Base-by-base conservation (phyloP, 1,139 yeast species). In the Suhomyces ambrosiae region DNA sequence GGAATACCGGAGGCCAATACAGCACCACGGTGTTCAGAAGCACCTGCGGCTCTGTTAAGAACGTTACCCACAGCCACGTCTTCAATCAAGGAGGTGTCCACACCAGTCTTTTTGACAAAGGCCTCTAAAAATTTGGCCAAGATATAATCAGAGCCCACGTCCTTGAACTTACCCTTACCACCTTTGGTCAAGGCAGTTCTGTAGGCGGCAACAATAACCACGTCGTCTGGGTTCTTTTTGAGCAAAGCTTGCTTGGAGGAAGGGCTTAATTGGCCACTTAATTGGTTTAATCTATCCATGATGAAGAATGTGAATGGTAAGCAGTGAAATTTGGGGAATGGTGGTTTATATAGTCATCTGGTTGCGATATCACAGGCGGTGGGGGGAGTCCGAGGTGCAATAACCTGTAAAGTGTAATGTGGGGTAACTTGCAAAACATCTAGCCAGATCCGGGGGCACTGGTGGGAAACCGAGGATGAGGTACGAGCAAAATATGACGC, bases 11-110 rank as follows among this genome's bases (percentile, higher is more conserved):
- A 73, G 35, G 76, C 70, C 51, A 71, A 68, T 41, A 61, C 52
- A 37, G 77, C 97, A 36, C 95, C 96, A 57, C 95, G 76, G 65
- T 87, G 95, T 65, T 88, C 96, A 42, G 83, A 82, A 41, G 90
- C 95, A 56, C 96, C 96, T 29, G 96, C 94, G 42, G 96, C 96
- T 39, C 79, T 76, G 66, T 88, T 87, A 57, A 89, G 74, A 30
- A 88, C 96, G 60, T 90, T 89, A 54, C 97, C 97, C 47, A 86
- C 80, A 27, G 84, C 83, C 46, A 89, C 82, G 53, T 89, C 97
- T 53, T 84, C 95, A 47, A 89, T 79, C 53, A 79, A 60, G 45
- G 66, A 61, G 35, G 82, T 80, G 60, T 85, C 88, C 44, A 82
- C 72, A n/a, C 80, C 68, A 37, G 81, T 70, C 52, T 74, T 76